These are phyloP conservation scores for Gossypium davidsonii DNA, from an alignment of 441 rosid genomes.

Conservation along the genomic window DNA sequence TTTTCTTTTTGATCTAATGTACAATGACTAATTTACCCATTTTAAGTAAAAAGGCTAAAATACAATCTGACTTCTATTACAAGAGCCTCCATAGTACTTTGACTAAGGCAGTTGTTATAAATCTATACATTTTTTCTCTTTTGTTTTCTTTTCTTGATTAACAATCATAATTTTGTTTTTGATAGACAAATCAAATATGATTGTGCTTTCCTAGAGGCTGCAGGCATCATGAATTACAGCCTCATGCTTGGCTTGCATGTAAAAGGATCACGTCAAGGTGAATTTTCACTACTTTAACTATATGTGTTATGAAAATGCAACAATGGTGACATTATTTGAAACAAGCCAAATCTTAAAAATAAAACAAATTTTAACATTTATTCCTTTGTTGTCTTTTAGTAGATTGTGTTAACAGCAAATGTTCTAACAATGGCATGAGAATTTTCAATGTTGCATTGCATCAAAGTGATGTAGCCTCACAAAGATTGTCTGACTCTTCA, in stretches of 20 bases:
- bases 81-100: too few species aligned
- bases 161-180: background rate
- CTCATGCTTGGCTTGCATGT: conserved; percentile 41
- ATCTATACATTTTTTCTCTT: background rate
- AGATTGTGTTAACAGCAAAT: conserved; percentile 12
- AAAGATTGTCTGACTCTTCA: background rate
- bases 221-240: conserved; percentile 52
- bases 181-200: conserved; percentile 52
- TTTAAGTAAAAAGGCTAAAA: too few species aligned
- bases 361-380: background rate
- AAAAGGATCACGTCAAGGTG: conserved; percentile 35
- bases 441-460: background rate
- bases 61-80: too few species aligned
- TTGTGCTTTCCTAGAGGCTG: conserved; percentile 44
- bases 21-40: too few species aligned
- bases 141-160: background rate
- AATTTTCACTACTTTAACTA: background rate
- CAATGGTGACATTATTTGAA: background rate
- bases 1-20: too few species aligned
- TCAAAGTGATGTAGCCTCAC: background rate
- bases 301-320: background rate
- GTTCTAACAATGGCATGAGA: background rate
- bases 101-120: too few species aligned
- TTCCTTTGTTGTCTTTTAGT: background rate
- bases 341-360: background rate